Conservation (phyloP, 129 eudicot genomes). For the Chrysanthemum lavandulifolium region DNA sequence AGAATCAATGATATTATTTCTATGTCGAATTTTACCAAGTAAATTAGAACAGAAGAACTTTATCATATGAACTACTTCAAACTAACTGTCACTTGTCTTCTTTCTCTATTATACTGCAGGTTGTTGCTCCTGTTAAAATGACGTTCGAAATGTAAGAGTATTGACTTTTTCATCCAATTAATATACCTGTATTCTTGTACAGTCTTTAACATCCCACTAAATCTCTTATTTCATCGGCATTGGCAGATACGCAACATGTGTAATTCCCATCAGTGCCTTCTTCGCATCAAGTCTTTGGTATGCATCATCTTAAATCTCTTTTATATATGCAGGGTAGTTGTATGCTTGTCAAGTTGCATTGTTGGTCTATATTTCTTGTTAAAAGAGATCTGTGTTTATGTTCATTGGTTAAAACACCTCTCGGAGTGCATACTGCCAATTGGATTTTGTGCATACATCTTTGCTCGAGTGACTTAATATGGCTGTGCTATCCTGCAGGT, state of each 20-base stretch:
- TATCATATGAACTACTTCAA: slow-evolving; percentile 10
- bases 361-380: neutral
- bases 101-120: slow-evolving; percentile 43
- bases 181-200: slow-evolving; percentile 5
- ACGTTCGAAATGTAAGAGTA: slow-evolving; percentile 83
- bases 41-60: too few species aligned
- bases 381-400: neutral
- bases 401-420: neutral
- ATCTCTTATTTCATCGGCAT: slow-evolving; percentile 16
- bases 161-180: neutral
- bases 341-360: neutral
- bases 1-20: too few species aligned
- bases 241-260: slow-evolving; percentile 88
- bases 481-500: slow-evolving; percentile 45
- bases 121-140: slow-evolving; percentile 97
- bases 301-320: slow-evolving; percentile 21
- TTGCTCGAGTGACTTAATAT: neutral
- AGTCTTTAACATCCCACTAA: slow-evolving; percentile 4
- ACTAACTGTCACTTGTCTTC: slow-evolving; percentile 13
- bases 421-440: neutral
- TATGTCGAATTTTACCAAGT: too few species aligned
- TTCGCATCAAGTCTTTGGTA: slow-evolving; percentile 99
- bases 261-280: slow-evolving; percentile 96
- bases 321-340: neutral
- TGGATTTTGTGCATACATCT: too few species aligned